Evolutionary conservation across 1,139 yeast genomes (phyloP), one percentile per base, ranked within the genome.

Genomic region (Saccharomyces pastorianus): DNA sequence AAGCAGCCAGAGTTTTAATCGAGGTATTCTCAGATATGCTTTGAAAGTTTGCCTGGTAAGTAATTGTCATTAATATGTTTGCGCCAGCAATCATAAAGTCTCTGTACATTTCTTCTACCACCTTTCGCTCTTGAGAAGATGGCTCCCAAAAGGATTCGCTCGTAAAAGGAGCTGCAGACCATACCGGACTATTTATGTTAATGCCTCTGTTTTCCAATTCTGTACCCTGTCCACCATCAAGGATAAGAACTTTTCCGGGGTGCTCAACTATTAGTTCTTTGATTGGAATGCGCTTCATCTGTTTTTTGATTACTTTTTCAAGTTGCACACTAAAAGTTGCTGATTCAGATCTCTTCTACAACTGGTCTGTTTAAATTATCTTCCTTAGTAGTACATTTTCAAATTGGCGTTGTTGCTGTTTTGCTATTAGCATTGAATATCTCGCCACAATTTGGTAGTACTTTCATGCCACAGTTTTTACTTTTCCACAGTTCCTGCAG

Each of bases 61-160:
- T 82, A 11, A 82, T 76, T 0, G 88, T 80, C 51, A 80, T 75
- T 47, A 82, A 68, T 14, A 82, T 68, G 56, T 83, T 80, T 1
- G 86, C 80, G 0, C 90, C 89, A n/a, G 77, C 74, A 13, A 66
- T 68, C 32, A 82, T 66, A 64, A 82, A 85, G 47, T 73, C 76
- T 38, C 64, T 56, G 64, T 83, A 87, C 51, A 85, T 74, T 28
- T 71, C 64, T 49, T 72, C 68, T 25, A 85, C 75, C 44, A 75
- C 69, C 17, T 71, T 67, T 0, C 83, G 83, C 44, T 78, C 70
- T 26, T 73, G 70, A 3, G 62, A 58, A 4, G 59, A 53, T 20
- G 51, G 17, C 17, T 56, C 57, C 66, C 67, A 63, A 49, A 63
- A 63, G 8, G 60, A 54, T 4, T 61, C 62, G 46, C 55, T 55